A percentile compares a stretch with the other conserved stretches of the same genome.
phyloP scores from a whole-genome alignment of 441 rosid genomes.

The Bocquillonia castaneifolia region DNA sequence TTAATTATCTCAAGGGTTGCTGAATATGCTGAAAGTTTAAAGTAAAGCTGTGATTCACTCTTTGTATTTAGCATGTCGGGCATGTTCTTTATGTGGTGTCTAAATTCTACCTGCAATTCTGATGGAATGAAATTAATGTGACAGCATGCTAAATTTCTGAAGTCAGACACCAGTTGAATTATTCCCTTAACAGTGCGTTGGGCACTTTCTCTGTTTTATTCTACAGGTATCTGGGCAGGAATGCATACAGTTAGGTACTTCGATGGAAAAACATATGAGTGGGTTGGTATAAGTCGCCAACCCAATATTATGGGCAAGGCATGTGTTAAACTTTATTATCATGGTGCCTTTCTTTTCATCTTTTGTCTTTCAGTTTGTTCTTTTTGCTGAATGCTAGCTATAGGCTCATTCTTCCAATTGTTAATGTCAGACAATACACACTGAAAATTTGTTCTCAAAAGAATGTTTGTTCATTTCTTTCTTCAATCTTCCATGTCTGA shows the following conservation, averaged over 20 bases:
- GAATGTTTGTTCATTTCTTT: not conserved
- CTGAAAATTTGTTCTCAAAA: not conserved
- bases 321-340: conserved; percentile 6
- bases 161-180: not conserved
- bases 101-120: not conserved
- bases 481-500: no score
- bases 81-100: not conserved
- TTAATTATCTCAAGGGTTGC: not conserved
- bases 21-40: not conserved
- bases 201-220: conserved; percentile 12
- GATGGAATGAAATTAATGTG: not conserved
- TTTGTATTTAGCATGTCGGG: not conserved
- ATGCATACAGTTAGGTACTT: conserved; percentile 97
- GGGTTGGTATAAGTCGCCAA: conserved; percentile 99
- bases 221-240: conserved; percentile 97
- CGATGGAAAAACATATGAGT: conserved; percentile 93
- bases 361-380: not conserved
- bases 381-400: not conserved
- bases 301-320: conserved; percentile 93
- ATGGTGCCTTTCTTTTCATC: not conserved
- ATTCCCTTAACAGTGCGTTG: not conserved
- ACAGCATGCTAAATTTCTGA: not conserved
- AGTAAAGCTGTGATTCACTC: not conserved
- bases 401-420: not conserved
- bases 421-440: not conserved